Base-by-base conservation (phyloP, 441 rosid genomes). In the Adansonia madagascariensis region DNA sequence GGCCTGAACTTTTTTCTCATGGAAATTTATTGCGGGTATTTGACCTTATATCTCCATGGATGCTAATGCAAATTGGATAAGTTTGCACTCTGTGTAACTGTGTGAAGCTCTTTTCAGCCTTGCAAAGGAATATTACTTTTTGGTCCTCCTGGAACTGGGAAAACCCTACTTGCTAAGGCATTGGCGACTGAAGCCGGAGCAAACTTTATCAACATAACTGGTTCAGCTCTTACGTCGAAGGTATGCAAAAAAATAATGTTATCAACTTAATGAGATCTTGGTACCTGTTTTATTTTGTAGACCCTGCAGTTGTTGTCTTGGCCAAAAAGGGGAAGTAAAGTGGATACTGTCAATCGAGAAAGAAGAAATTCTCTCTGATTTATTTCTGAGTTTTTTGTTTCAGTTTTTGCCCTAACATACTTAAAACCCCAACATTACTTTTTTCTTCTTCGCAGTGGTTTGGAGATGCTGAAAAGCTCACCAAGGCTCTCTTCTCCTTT, bases 141-240 rank as follows among this genome's bases (percentile, higher is more conserved):
- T 80, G 98, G 98, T 79, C 99, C 98, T 84, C 98, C 98, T 85
- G 98, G 99, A 79, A 96, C 98, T 73, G 99, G 98, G 83, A 96
- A 96, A 83, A 92, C 99, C 6, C 97, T 96, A 80, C 91, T 96
- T 67, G 98, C 98, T 60, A 96, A 94, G 86, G 99, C 98, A 18
- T 92, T 96, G 80, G 99, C 99, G 27, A 96, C 98, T 70, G 98
- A 96, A 86, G 98, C 98, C 4, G 94, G 98, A 77, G 98, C 98
- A 44, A 96, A 92, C 85, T 96, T 96, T 86, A 90, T 96, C 71
- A 94, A 96, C 88, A 88, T 96, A 81, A 96, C 98, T 61, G 99
- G 98, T 79, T 96, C 98, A 55, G 88, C 93, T 73, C 95, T 96
- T 71, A 91, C 98, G 44, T 96, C 98, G 79, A 96, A 96, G 98